Evolutionary conservation across 2,329 filamentous ascomycete species (phyloP).

Genomic region (Neurospora sp.): DNA sequence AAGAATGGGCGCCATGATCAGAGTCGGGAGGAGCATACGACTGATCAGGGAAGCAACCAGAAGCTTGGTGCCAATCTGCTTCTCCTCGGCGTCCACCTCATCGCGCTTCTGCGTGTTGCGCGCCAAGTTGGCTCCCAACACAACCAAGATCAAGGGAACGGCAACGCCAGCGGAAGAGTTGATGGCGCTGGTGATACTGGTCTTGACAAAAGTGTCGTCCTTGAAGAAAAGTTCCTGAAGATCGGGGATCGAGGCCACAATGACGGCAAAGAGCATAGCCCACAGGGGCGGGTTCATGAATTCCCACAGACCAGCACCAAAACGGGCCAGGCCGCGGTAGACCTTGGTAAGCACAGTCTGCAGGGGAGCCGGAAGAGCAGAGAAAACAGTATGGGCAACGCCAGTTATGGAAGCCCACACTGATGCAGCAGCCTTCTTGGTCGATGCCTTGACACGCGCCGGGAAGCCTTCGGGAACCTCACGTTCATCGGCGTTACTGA

Average conservation of each 20-base stretch:
- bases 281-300: conserved; percentile 98
- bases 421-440: conserved; percentile 20
- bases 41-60: conserved; percentile 78
- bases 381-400: conserved; percentile 20
- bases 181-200: conserved; percentile 84
- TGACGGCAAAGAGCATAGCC: conserved; percentile 88
- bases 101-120: conserved; percentile 73
- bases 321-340: conserved; percentile 28
- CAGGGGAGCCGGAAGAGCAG: conserved; percentile 32
- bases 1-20: conserved; percentile 86
- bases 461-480: conserved; percentile 32
- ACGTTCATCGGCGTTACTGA: conserved; percentile 33
- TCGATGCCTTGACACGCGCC: conserved; percentile 25
- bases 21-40: conserved; percentile 84
- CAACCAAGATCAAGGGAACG: conserved; percentile 89
- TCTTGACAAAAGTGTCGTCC: conserved; percentile 80
- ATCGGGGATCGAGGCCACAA: conserved; percentile 77
- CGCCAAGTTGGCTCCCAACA: conserved; percentile 88
- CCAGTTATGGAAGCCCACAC: conserved; percentile 13
- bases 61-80: conserved; percentile 59
- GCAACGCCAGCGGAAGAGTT: conserved; percentile 80
- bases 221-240: conserved; percentile 83
- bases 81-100: conserved; percentile 60
- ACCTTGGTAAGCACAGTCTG: conserved; percentile 26
- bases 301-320: conserved; percentile 65